phyloP scores from a whole-genome alignment of 441 rosid species.

The Adansonia grandidieri region DNA sequence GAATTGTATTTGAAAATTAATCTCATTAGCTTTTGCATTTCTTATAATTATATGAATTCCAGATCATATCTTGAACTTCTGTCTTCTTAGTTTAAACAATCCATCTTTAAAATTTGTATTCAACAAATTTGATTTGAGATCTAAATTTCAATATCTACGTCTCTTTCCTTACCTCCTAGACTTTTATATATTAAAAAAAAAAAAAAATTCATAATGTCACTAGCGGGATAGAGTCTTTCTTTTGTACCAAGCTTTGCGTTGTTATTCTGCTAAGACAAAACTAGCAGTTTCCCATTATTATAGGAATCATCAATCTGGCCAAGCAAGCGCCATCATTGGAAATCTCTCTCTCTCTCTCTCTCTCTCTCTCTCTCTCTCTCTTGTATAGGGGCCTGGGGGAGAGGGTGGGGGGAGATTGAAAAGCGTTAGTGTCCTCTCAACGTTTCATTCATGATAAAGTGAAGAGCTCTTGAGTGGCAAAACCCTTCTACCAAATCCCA shows the following conservation, averaged over 20 bases:
- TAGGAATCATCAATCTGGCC: slow-evolving; percentile 28
- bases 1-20: background rate
- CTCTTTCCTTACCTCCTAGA: background rate
- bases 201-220: background rate
- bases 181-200: too few relatives aligned
- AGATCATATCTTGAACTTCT: background rate
- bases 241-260: slow-evolving; percentile 14
- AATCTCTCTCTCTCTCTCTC: slow-evolving; percentile 19
- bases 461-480: slow-evolving; percentile 31
- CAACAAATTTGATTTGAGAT: background rate
- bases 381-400: background rate
- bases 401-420: slow-evolving; percentile 25
- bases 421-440: slow-evolving; percentile 39
- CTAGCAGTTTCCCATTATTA: slow-evolving; percentile 23
- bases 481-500: slow-evolving; percentile 42
- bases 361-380: slow-evolving; percentile 17
- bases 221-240: background rate
- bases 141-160: background rate
- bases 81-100: background rate
- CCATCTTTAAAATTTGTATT: too few relatives aligned
- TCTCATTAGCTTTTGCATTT: background rate
- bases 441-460: slow-evolving; percentile 34
- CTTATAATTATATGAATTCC: background rate
- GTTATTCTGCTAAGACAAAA: background rate
- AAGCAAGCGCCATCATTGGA: slow-evolving; percentile 27